Evolutionary conservation across 192 early-diverging fungal species (phyloP), one percentile per base, ranked within the genome.

Genomic region (Coemansia sp.): DNA sequence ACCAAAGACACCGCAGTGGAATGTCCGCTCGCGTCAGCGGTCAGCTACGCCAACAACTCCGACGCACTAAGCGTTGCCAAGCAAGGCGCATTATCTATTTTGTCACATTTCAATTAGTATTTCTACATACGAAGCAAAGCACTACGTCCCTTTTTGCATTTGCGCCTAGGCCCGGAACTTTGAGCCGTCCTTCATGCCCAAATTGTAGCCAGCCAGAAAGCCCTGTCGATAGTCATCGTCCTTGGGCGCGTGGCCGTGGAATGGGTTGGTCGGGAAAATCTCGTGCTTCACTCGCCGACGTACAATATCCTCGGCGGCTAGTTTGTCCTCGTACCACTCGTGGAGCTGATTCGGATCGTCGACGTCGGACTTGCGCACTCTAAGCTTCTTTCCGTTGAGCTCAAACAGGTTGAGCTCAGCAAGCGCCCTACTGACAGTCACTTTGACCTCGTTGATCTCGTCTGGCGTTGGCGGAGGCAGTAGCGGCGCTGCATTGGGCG

Each of bases 1-100:
- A 33, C 71, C 77, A 37, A 80, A 80, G 62, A 80, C 77, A 18
- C 77, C 77, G 9, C 40, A 67, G 52, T 80, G 77, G 77, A 57
- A 63, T 24, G 61, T 78, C 7, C 69, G 75, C 21, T 68, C 66
- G 18, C 69, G 75, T 55, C 53, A 52, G 29, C 40, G 38, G 34
- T 53, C 60, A 17, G 54, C 27, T 7, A 27, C 63, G 7, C 60
- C 67, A 11, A 53, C 64, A 10, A 41, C 60, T 1, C 56, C 60
- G 14, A 63, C 54, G 2, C 48, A 55, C 56, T 60, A 27, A 65
- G 3, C 10, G 10, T n/a, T n/a, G n/a, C n/a, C n/a, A n/a, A n/a
- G n/a, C n/a, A n/a, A n/a, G n/a, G n/a, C n/a, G 17, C 42, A 3
- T 41, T 40, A 26, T 11, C 1, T 24, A 8, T 1, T 42, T 56